These are phyloP conservation scores for Candida sanyaensis DNA, from an alignment of 1,139 yeast genomes.

Conservation along the genomic window DNA sequence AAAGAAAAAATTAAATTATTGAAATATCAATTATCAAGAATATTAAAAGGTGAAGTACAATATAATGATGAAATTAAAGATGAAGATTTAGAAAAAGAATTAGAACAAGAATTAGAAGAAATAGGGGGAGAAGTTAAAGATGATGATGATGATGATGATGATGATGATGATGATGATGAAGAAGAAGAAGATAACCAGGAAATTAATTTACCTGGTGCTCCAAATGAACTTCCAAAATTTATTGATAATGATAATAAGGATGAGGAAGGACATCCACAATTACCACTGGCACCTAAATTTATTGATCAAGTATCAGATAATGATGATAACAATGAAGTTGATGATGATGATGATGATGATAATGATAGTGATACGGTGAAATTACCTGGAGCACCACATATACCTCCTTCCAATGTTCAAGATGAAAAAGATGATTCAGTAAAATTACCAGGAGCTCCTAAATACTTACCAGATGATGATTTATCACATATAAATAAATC, in stretches of 20 bases:
- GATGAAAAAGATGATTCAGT: conserved; percentile 21
- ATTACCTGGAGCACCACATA: conserved; percentile 35
- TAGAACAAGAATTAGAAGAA: conserved; percentile 28
- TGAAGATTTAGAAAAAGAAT: conserved; percentile 29
- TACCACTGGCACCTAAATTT: conserved; percentile 16
- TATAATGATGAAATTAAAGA: conserved; percentile 27
- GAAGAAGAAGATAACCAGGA: conserved; percentile 7
- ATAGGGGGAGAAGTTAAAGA: conserved; percentile 7
- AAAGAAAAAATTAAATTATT: conserved; percentile 38
- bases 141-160: too few relatives aligned
- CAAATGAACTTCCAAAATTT: conserved; percentile 17
- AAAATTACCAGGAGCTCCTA: conserved; percentile 46
- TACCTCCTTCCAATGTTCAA: conserved; percentile 28
- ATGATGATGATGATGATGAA: conserved; percentile 3
- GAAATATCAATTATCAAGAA: conserved; percentile 41
- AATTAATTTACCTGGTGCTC: conserved; percentile 15
- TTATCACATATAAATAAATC: conserved; percentile 37
- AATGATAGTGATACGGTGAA: conserved; percentile 10
- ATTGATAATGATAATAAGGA: conserved; percentile 16
- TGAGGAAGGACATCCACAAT: conserved; percentile 3
- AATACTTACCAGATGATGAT: conserved; percentile 44
- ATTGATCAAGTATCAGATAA: conserved; percentile 8
- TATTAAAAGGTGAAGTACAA: conserved; percentile 41
- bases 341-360: too few relatives aligned
- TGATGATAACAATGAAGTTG: conserved; percentile 7